Conservation (phyloP, 2,329 filamentous ascomycete genomes). For the Geosmithia flava region DNA sequence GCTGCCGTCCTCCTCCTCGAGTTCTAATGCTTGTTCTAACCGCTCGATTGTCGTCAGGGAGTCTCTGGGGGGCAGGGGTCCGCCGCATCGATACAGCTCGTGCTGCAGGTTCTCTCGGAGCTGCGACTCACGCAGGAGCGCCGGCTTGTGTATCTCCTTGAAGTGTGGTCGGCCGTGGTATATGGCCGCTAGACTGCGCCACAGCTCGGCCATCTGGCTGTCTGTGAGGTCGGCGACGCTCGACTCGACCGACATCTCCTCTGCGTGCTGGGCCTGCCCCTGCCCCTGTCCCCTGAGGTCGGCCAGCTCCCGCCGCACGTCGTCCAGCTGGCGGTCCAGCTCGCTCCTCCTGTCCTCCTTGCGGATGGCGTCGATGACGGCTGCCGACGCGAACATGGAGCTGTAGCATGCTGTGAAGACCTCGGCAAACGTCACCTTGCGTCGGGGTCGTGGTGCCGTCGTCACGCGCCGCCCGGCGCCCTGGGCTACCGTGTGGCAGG, state of each 20-base stretch:
- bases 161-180: slow-evolving; percentile 19
- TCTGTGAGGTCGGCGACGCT: slow-evolving; percentile 6
- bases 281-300: slow-evolving; percentile 9
- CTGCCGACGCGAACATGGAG: slow-evolving; percentile 52
- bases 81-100: slow-evolving; percentile 13
- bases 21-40: slow-evolving; percentile 13
- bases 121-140: slow-evolving; percentile 12
- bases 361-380: slow-evolving; percentile 45
- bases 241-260: slow-evolving; percentile 5
- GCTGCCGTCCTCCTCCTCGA: slow-evolving; percentile 16
- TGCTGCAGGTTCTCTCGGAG: slow-evolving; percentile 13
- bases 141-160: slow-evolving; percentile 20
- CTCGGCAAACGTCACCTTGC: slow-evolving; percentile 37
- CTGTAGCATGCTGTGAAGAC: slow-evolving; percentile 57
- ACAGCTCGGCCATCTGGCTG: slow-evolving; percentile 17
- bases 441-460: slow-evolving; percentile 29
- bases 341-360: slow-evolving; percentile 47
- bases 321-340: slow-evolving; percentile 48
- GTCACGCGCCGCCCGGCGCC: slow-evolving; percentile 37
- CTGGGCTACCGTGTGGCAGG: slow-evolving; percentile 40
- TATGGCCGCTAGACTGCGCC: slow-evolving; percentile 16
- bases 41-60: slow-evolving; percentile 6
- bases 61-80: slow-evolving; percentile 4
- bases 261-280: not conserved
- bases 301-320: slow-evolving; percentile 35